Evolutionary conservation across 2,329 filamentous ascomycete species (phyloP), one percentile per base, ranked within the genome.

Genomic region (Ceratocystis lukuohia): DNA sequence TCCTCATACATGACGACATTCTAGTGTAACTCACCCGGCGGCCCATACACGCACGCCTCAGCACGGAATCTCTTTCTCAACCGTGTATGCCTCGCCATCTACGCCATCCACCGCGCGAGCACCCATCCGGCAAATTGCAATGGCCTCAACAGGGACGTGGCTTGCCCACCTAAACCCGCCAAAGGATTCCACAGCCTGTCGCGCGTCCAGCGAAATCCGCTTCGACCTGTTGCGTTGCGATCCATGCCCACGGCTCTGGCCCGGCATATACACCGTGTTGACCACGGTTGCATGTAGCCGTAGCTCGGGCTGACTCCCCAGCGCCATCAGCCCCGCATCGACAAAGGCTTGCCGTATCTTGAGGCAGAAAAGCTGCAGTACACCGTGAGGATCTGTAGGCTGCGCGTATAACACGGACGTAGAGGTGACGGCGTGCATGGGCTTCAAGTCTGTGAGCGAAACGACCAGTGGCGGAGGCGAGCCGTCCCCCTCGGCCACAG

Each of bases 81-180:
- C 79, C 69, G 82, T 80, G 68, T 84, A 85, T 12, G 74, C 79
- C 69, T 77, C 78, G 65, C 82, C 80, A 8, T 80, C 82, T 1
- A 80, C 76, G 6, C 82, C 77, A 33, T 84, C 74, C 20, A 77
- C 77, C 71, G 82, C 85, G 78, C 86, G 88, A 8, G 91, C 91
- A 0, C 92, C 91, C 92, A 96, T 96, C 72, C 84, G 85, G 73
- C 91, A 96, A 46, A 96, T 86, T 62, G 87, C 85, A 50, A 96
- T 76, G 67, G 79, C 82, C 66, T 90, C 84, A n/a, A 96, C 73
- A 17, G 78, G 77, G 28, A 93, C 77, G 63, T 84, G 76, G 65
- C 84, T 78, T 70, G 88, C 85, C 90, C 91, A 96, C 0, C 85
- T 74, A 69, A 85, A 85, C 45, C 84, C 83, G 44, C 80, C 79